These are phyloP conservation scores for Sporobolomyces roseus DNA, from an alignment of 768 basidiomycete species.

Conservation along the genomic window DNA sequence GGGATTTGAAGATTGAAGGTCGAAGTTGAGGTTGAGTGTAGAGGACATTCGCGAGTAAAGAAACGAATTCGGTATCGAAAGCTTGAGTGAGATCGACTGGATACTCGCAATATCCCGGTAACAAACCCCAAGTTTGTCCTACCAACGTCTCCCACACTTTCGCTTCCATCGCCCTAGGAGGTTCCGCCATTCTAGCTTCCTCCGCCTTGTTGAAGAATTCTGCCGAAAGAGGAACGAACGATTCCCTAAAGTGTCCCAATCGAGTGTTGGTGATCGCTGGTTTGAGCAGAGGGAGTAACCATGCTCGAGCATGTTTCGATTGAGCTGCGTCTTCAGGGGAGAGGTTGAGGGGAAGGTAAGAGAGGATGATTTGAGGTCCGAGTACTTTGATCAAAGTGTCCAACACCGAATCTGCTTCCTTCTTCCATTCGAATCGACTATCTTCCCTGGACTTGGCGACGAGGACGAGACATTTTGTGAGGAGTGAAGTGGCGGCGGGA, in stretches of 20 bases:
- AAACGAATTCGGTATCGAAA: constrained; percentile 70
- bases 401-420: constrained; percentile 73
- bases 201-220: constrained; percentile 83
- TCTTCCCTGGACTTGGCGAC: constrained; percentile 70
- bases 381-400: constrained; percentile 76
- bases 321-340: constrained; percentile 62
- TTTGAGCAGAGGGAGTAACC: constrained; percentile 78
- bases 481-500: constrained; percentile 46
- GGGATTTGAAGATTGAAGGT: constrained; percentile 70
- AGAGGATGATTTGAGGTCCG: constrained; percentile 75
- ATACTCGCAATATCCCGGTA: constrained; percentile 83
- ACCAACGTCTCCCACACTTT: constrained; percentile 95
- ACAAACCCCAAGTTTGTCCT: constrained; percentile 86
- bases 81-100: constrained; percentile 71
- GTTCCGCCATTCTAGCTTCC: constrained; percentile 58
- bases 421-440: constrained; percentile 85
- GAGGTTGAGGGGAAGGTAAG: constrained; percentile 75
- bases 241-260: constrained; percentile 75
- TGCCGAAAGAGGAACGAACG: constrained; percentile 91
- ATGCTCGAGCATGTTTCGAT: constrained; percentile 59
- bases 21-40: constrained; percentile 84
- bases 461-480: constrained; percentile 64
- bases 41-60: constrained; percentile 86
- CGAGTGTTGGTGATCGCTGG: constrained; percentile 69
- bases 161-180: constrained; percentile 59